Conservation (phyloP, 2,329 filamentous ascomycete species). For the Trichoderma pleuroti region DNA sequence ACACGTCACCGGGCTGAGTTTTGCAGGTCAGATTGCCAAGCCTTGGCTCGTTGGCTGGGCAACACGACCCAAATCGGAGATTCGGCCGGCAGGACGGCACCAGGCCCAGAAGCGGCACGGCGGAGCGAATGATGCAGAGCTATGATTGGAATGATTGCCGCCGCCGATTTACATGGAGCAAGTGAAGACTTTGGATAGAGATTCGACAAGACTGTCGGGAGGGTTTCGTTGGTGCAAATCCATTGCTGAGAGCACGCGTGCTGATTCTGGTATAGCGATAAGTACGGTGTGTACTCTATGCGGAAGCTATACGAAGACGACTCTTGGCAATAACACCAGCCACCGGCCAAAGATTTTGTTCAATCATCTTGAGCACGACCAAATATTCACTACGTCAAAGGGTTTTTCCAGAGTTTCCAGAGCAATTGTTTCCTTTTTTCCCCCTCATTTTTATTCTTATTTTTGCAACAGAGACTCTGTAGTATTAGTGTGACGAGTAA, state of each 20-base stretch:
- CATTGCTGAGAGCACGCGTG: background rate
- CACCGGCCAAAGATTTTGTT: background rate
- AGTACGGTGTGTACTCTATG: background rate
- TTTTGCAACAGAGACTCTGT: background rate
- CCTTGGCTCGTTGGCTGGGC: conserved; percentile 12
- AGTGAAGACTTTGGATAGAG: too few species aligned
- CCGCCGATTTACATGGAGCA: background rate
- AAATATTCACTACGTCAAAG: background rate
- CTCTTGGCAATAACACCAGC: background rate
- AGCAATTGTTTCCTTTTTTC: background rate
- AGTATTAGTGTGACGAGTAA: background rate
- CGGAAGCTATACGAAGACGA: background rate
- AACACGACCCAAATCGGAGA: background rate
- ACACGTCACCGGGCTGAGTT: conserved; percentile 14
- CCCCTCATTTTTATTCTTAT: too few species aligned
- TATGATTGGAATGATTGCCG: background rate
- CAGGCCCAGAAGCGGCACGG: conserved; percentile 2
- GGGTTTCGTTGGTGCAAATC: background rate
- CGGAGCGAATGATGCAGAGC: background rate
- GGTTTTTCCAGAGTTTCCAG: too few species aligned
- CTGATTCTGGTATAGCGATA: background rate
- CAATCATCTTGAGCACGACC: background rate
- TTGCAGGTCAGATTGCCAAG: conserved; percentile 9
- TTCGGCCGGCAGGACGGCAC: conserved; percentile 12
- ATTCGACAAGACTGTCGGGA: background rate